Evolutionary conservation across 768 basidiomycete genomes (phyloP).

Genomic region (Tephrocybe sp.): DNA sequence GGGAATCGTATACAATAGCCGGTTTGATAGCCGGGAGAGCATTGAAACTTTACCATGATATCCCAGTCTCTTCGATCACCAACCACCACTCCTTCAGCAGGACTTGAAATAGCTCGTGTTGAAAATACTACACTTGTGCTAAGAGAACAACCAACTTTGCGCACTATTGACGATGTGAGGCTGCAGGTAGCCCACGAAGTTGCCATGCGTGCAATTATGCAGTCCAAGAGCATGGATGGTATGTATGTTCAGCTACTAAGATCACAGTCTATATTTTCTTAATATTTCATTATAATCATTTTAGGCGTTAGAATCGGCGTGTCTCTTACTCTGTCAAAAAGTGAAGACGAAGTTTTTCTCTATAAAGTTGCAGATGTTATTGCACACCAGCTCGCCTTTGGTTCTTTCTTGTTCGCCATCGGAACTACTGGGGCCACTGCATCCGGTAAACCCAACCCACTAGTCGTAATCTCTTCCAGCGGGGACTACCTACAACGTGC

Average conservation of each 20-base stretch:
- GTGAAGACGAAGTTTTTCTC: constrained; percentile 56
- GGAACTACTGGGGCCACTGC: constrained; percentile 43
- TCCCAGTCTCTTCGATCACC: constrained; percentile 11
- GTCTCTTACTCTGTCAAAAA: constrained; percentile 54
- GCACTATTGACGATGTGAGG: constrained; percentile 59
- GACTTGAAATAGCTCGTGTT: background rate
- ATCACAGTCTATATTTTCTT: too few relatives aligned
- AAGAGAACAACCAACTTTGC: constrained; percentile 20
- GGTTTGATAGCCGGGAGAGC: constrained; percentile 7
- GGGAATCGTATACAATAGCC: too few relatives aligned
- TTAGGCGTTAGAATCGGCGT: constrained; percentile 57
- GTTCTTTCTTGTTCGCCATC: constrained; percentile 52
- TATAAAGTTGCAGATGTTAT: constrained; percentile 50
- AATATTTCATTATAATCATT: too few relatives aligned
- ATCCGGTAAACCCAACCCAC: constrained; percentile 30
- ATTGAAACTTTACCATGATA: constrained; percentile 9
- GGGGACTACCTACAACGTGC: constrained; percentile 62
- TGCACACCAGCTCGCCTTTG: constrained; percentile 36
- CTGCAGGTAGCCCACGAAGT: constrained; percentile 57
- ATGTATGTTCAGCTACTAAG: constrained; percentile 4
- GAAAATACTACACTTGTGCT: constrained; percentile 3
- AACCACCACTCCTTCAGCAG: background rate
- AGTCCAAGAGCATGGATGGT: constrained; percentile 49
- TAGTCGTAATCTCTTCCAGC: constrained; percentile 60
- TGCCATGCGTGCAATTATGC: constrained; percentile 51